Base-by-base conservation (phyloP, 1,284 basidiomycete species). In the Cutaneotrichosporon daszewskae region DNA sequence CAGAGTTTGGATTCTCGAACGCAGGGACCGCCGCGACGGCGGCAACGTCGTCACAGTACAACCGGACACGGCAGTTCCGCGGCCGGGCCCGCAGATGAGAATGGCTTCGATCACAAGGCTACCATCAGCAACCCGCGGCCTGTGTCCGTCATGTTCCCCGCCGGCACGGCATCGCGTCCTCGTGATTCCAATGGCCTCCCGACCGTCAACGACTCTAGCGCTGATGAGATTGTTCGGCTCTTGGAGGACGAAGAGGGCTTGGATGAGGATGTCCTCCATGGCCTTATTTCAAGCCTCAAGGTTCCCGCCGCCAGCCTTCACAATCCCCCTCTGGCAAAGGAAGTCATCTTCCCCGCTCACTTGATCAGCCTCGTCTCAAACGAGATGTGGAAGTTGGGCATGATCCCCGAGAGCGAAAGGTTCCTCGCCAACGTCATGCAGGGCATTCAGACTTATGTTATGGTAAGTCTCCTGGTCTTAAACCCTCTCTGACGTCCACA, bases 391-490 rank as follows among this genome's bases (percentile, higher is more conserved):
- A 97, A 97, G 74, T 90, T 96, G 62, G 91, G 92, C 22, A 81
- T 99, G 60, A 96, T 98, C 58, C 79, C 84, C 20, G 94, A 98
- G 71, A 95, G 90, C 71, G 95, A 98, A 70, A 79, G 92, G 28
- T 98, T 98, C 80, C 77, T 99, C 49, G 95, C 95, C 29, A 97
- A 96, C 63, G 88, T 98, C 45, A 98, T 98, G 94, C 92, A 97
- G 70, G 87, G 85, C 14, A 86, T 99, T 52, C 95, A 99, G 75
- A 80, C 85, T 29, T 90, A 97, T 72, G 91, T 98, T 54, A 97
- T 98, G 92, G 91, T 91, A 53, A 60, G 85, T 68, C 7, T 64
- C 13, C 4, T 10, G 8, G 4, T 16, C 9, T 33, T 16, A 18
- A 40, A 23, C 40, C 23, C 6, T 1, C n/a, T 34, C 35, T 45